These are phyloP conservation scores for Talaromyces piceae DNA, from an alignment of 2,329 filamentous ascomycete genomes.

Conservation along the genomic window DNA sequence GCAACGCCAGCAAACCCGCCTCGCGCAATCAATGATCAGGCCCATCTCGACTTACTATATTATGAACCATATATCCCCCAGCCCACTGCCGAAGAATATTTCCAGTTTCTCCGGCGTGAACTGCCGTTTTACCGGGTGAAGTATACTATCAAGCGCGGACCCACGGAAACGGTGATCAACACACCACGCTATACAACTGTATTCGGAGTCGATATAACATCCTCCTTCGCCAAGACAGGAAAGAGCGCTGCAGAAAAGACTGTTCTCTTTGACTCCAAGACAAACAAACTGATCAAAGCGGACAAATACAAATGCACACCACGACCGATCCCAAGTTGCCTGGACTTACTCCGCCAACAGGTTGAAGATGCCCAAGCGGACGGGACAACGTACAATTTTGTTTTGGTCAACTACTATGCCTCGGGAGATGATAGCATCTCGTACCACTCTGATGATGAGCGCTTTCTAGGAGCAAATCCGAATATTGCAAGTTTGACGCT, in stretches of 20 bases:
- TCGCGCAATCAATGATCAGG: slow-evolving; percentile 55
- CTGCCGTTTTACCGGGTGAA: slow-evolving; percentile 70
- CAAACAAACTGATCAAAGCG: slow-evolving; percentile 31
- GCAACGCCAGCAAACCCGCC: slow-evolving; percentile 46
- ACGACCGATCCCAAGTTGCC: slow-evolving; percentile 62
- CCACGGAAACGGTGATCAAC: slow-evolving; percentile 55
- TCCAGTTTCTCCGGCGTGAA: slow-evolving; percentile 62
- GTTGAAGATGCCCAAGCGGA: slow-evolving; percentile 60
- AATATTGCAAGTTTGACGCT: slow-evolving; percentile 69
- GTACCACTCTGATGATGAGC: slow-evolving; percentile 74
- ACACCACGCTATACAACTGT: slow-evolving; percentile 56
- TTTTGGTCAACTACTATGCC: slow-evolving; percentile 78
- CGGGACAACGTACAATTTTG: slow-evolving; percentile 61
- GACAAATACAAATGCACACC: slow-evolving; percentile 49
- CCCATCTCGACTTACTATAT: slow-evolving; percentile 65
- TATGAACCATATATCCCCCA: slow-evolving; percentile 65
- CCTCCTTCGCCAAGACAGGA: slow-evolving; percentile 42
- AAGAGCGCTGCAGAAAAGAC: slow-evolving; percentile 12
- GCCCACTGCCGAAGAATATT: slow-evolving; percentile 51
- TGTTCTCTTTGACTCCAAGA: slow-evolving; percentile 35
- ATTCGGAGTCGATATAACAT: slow-evolving; percentile 58
- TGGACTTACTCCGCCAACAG: slow-evolving; percentile 55
- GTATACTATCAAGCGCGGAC: slow-evolving; percentile 63
- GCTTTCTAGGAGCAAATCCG: slow-evolving; percentile 62
- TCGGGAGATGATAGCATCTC: slow-evolving; percentile 67